A percentile compares a stretch with the other conserved stretches of the same genome.
phyloP scores from a whole-genome alignment of 2,329 filamentous ascomycete genomes.

The Berkeleyomyces basicola region DNA sequence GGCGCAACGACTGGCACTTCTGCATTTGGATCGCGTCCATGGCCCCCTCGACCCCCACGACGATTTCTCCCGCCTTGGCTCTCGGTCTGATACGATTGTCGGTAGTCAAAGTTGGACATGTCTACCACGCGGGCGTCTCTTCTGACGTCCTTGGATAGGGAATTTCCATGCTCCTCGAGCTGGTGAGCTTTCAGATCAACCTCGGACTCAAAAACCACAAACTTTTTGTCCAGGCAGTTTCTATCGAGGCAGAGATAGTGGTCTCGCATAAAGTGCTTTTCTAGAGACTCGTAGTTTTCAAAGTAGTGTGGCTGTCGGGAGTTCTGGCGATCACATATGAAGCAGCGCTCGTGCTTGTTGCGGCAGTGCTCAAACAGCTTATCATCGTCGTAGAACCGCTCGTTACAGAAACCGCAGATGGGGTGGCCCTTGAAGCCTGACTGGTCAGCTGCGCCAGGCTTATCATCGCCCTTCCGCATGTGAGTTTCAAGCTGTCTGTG shows the following conservation, averaged over 20 bases:
- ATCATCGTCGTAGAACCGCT: slow-evolving; percentile 89
- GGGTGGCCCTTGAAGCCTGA: slow-evolving; percentile 94
- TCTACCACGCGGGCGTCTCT: slow-evolving; percentile 75
- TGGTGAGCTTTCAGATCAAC: slow-evolving; percentile 93
- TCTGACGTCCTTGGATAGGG: slow-evolving; percentile 65
- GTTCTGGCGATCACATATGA: slow-evolving; percentile 67
- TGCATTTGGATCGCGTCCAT: slow-evolving; percentile 28
- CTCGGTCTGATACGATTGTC: slow-evolving; percentile 51
- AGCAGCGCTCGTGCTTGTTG: slow-evolving; percentile 86
- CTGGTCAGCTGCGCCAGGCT: slow-evolving; percentile 75
- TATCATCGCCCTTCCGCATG: slow-evolving; percentile 80
- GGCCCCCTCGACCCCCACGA: slow-evolving; percentile 25
- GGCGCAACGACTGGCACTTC: slow-evolving; percentile 61
- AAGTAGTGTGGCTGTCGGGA: slow-evolving; percentile 75
- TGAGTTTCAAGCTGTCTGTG: slow-evolving; percentile 67
- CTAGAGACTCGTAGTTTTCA: slow-evolving; percentile 70
- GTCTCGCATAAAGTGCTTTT: slow-evolving; percentile 71
- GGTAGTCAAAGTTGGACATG: slow-evolving; percentile 69
- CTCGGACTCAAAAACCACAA: slow-evolving; percentile 88
- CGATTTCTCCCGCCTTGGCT: slow-evolving; percentile 26
- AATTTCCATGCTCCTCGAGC: slow-evolving; percentile 62
- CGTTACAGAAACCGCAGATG: slow-evolving; percentile 79
- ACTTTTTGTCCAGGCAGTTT: slow-evolving; percentile 92
- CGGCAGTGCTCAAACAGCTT: slow-evolving; percentile 89
- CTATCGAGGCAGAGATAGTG: slow-evolving; percentile 73